Conservation (phyloP, 2,329 filamentous ascomycete species). For the Sarocladiaceae sp. region DNA sequence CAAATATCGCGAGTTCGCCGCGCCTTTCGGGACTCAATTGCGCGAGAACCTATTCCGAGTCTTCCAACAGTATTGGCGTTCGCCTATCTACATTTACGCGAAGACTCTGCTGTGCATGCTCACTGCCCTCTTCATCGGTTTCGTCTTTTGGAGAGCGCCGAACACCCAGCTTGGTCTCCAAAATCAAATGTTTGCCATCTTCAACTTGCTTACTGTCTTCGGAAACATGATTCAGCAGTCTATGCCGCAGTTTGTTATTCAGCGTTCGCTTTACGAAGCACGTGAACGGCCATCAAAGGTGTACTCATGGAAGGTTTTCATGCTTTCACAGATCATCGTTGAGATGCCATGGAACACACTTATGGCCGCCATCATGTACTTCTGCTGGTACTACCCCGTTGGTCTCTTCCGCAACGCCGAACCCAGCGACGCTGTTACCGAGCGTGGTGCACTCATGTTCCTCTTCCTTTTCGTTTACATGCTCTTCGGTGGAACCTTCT, state of each 20-base stretch:
- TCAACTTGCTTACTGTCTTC: conserved; percentile 80
- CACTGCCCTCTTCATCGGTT: conserved; percentile 72
- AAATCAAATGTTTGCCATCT: conserved; percentile 83
- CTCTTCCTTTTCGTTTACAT: conserved; percentile 72
- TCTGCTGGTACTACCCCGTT: conserved; percentile 83
- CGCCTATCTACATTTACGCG: conserved; percentile 82
- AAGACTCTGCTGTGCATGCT: conserved; percentile 66
- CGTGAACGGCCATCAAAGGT: conserved; percentile 81
- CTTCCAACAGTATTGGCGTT: conserved; percentile 91
- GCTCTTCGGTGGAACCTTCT: conserved; percentile 77
- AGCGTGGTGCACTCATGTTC: conserved; percentile 77
- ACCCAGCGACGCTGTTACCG: conserved; percentile 53
- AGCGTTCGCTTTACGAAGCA: conserved; percentile 78
- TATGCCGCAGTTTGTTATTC: conserved; percentile 82
- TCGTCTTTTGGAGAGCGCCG: conserved; percentile 70
- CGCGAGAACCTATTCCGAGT: conserved; percentile 66
- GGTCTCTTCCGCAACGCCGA: conserved; percentile 69
- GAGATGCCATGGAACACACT: conserved; percentile 83
- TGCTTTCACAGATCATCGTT: conserved; percentile 77
- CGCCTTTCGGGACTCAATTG: conserved; percentile 66
- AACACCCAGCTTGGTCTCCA: conserved; percentile 74
- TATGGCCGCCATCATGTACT: conserved; percentile 71
- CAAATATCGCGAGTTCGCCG: conserved; percentile 73
- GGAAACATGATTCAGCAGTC: conserved; percentile 74
- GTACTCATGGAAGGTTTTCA: conserved; percentile 82